phyloP scores from a whole-genome alignment of 257 asterid species.

The Fraxinus anomala region DNA sequence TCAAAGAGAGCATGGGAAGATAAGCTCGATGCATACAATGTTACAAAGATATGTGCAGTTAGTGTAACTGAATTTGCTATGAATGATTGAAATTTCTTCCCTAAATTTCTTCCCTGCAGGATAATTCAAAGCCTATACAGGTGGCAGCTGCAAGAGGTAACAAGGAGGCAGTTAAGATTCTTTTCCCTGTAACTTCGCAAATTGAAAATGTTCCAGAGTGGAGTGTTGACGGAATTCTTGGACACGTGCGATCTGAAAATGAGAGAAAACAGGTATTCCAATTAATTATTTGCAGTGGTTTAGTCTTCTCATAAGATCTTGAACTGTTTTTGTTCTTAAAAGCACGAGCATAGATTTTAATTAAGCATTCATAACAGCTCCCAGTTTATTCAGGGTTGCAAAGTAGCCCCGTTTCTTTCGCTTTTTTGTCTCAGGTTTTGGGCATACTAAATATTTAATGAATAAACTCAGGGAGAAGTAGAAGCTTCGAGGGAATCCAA shows the following conservation, averaged over 20 bases:
- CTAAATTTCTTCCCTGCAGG: constrained; percentile 56
- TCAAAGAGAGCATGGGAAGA: background rate
- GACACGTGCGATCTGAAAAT: constrained; percentile 56
- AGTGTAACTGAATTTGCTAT: background rate
- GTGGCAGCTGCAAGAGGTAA: constrained; percentile 77
- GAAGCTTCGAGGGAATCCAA: constrained; percentile 37
- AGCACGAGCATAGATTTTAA: constrained; percentile 10
- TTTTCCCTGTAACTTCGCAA: constrained; percentile 62
- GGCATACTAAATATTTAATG: constrained; percentile 22
- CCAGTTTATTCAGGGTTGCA: background rate
- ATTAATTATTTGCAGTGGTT: constrained; percentile 3
- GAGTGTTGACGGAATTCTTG: constrained; percentile 76
- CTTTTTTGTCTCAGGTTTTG: constrained; percentile 1
- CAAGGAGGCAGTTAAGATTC: constrained; percentile 71
- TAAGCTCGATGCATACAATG: background rate
- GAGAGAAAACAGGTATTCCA: constrained; percentile 51
- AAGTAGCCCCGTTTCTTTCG: constrained; percentile 13
- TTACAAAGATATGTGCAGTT: background rate
- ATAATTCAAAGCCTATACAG: constrained; percentile 74
- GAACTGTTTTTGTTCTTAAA: background rate
- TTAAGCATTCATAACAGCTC: background rate
- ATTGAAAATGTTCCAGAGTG: constrained; percentile 53
- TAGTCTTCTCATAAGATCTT: background rate
- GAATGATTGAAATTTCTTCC: no score
- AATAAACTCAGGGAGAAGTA: constrained; percentile 51